Evolutionary conservation across 805 yeast species (phyloP), one percentile per base, ranked within the genome.

Genomic region (Sugiyamaella lignohabitans): DNA sequence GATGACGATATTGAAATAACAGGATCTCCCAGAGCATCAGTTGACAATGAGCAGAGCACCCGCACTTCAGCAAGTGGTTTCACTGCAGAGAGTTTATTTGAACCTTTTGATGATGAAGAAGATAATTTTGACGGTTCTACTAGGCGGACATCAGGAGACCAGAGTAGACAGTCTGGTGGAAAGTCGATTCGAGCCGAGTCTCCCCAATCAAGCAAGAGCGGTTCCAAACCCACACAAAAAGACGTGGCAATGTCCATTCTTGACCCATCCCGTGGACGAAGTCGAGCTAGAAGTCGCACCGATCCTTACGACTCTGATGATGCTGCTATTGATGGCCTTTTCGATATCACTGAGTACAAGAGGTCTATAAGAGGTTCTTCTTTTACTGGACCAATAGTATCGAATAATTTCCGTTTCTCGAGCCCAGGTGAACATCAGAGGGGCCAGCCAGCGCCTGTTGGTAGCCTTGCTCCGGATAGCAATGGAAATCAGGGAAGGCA

Each of bases 351-450:
- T 30, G 24, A 46, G 2, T 47, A 40, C n/a, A 40, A 52, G 22
- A 47, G 54, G 11, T 30, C 46, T 30, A 20, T 43, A 14, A 46
- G 54, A 11, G 44, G 41, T 5, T 36, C 45, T 3, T 43, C 43
- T 34, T 35, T 49, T 17, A 30, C 47, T 5, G 38, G 35, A 24
- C 43, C 38, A 18, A 42, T 40, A n/a, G 46, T 43, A 16, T 39
- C 46, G 16, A 34, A 47, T 2, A 29, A 36, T 23, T 36, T 34
- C 4, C 37, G 43, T 2, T 38, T 29, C 11, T 32, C 23, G 16
- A 40, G 45, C 14, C 32, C 32, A 8, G 14, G 11, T 8, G 32
- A 27, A 27, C 14, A 8, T 8, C 8, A 27, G 14, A n/a, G n/a
- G n/a, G n/a, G n/a, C n/a, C 32, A 27, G 14, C 32, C 32, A 27